phyloP scores from a whole-genome alignment of 2,329 filamentous ascomycete genomes.

The Cryphonectria japonica region DNA sequence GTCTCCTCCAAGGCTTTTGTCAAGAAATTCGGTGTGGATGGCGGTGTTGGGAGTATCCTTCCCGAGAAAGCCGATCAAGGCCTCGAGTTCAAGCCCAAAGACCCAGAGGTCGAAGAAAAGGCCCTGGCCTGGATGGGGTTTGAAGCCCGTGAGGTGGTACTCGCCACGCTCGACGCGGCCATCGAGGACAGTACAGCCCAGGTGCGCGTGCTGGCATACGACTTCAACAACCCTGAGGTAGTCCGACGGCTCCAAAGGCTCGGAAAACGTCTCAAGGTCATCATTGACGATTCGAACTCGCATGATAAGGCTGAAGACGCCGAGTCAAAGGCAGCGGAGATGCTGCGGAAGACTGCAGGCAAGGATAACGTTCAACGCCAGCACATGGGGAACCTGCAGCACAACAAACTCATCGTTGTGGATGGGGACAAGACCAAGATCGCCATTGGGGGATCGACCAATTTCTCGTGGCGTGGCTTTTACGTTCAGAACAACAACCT shows the following conservation, averaged over 20 bases:
- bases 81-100: constrained; percentile 31
- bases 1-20: constrained; percentile 32
- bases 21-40: constrained; percentile 29
- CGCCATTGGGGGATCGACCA: constrained; percentile 32
- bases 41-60: constrained; percentile 31
- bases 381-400: constrained; percentile 33
- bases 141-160: constrained; percentile 31
- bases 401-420: constrained; percentile 31
- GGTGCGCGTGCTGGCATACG: constrained; percentile 32
- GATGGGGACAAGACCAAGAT: constrained; percentile 31
- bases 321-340: constrained; percentile 30
- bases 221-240: constrained; percentile 33
- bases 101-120: constrained; percentile 30
- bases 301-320: constrained; percentile 24
- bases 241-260: constrained; percentile 31
- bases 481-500: constrained; percentile 34
- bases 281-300: constrained; percentile 32
- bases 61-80: constrained; percentile 31
- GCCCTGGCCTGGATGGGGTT: constrained; percentile 33
- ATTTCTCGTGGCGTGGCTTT: constrained; percentile 32
- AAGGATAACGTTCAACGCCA: constrained; percentile 31
- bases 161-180: constrained; percentile 30
- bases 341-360: constrained; percentile 30
- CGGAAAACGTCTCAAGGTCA: constrained; percentile 31
- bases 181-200: constrained; percentile 32